These are phyloP conservation scores for Larix kaempferi DNA, from an alignment of 75 land plant species.

Conservation along the genomic window DNA sequence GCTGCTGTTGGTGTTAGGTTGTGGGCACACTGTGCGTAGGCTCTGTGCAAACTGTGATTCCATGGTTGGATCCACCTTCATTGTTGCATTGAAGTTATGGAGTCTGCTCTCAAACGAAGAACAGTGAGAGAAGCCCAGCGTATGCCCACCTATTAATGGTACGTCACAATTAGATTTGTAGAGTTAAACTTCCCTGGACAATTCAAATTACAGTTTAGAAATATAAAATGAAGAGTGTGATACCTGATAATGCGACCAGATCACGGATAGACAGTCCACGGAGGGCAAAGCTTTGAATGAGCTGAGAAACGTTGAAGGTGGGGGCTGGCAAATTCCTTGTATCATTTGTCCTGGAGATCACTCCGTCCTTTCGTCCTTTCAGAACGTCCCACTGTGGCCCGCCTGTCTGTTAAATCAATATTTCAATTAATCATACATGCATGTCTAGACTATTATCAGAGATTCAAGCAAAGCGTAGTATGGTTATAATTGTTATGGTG, in stretches of 20 bases:
- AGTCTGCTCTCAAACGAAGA: conserved; percentile 6
- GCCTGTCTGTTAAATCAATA: conserved; percentile 16
- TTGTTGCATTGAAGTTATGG: conserved; percentile 9
- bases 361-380: conserved; percentile 28
- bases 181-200: no score
- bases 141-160: conserved; percentile 17
- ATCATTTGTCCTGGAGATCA: conserved; percentile 13
- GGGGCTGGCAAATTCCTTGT: conserved; percentile 27
- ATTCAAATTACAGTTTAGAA: no score
- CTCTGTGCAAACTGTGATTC: conserved; percentile 9
- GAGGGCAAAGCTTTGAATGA: conserved; percentile 16
- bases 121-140: conserved; percentile 24
- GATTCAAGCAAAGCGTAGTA: no score
- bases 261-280: conserved; percentile 24
- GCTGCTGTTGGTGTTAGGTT: neutral
- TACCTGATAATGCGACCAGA: conserved; percentile 36
- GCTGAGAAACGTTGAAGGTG: conserved; percentile 10
- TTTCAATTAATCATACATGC: no score
- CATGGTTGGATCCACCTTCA: conserved; percentile 2
- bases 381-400: conserved; percentile 27
- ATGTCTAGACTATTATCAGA: no score
- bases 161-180: no score
- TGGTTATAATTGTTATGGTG: no score
- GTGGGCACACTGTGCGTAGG: conserved; percentile 5
- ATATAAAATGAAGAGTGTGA: no score